Base-by-base conservation (phyloP, 2,329 filamentous ascomycete genomes). In the Sporothrix mexicana region DNA sequence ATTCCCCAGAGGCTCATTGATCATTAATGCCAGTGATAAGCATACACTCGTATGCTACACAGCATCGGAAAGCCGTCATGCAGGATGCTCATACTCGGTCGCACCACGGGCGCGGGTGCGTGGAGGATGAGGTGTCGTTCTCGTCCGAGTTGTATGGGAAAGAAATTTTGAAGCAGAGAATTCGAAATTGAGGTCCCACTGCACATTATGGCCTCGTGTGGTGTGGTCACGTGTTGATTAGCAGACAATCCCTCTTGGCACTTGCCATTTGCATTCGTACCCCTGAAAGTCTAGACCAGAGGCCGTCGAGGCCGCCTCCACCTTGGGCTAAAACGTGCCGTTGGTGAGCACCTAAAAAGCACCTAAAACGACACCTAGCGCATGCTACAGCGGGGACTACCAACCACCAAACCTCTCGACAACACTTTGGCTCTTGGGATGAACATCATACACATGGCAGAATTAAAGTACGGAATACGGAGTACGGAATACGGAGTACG, bases 91-190 rank as follows among this genome's bases (percentile, higher is more conserved):
- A 36, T 5, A 7, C 30, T 36, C 3, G 30, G 41, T 47, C 20
- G 41, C 3, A n/a, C 17, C 41, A n/a, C 45, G 9, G 1, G 36
- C 59, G 36, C 41, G 59, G 41, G 55, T 57, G 17, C 13, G 36
- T 6, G 57, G 25, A 45, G 59, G 20, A 66, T 47, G 61, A 15
- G 13, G 61, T 25, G 61, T 66, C 10, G 61, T 66, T 47, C n/a
- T 66, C 20, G 61, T 64, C 41, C 25, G 61, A 25, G 41, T 47
- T 66, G 61, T 15, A 25, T 47, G 41, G 20, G 61, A 43, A 66
- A 45, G 61, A 66, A 64, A 47, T 15, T 66, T 47, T 66, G 41
- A 25, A 66, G 41, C 10, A 20, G 61, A 66, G 61, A 47, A 66
- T 25, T 25, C 47, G 41, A 36, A 23, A 66, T 47, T 47, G 41